Base-by-base conservation (phyloP, 345 rosid species). In the Melaleuca quinquenervia region DNA sequence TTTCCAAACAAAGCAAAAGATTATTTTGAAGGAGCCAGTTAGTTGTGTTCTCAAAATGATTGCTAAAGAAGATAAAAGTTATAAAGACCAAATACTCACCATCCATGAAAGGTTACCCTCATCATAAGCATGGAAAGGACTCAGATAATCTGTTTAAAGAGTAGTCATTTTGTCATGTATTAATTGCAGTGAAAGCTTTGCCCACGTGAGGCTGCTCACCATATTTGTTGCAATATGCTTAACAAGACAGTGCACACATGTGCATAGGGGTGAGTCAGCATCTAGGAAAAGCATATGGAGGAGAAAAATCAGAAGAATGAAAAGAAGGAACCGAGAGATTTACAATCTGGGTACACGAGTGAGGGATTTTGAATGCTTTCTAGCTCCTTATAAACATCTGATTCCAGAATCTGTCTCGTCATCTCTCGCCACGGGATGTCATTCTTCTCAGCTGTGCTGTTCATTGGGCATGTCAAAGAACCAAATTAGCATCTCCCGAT, bases 41-140 rank as follows among this genome's bases (percentile, higher is more conserved):
- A 70, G 32, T 18, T 32, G 12, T 70, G 48, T 70, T 70, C 78
- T 70, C 7, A 32, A 32, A 58, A 58, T n/a, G 36, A 70, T 36
- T 70, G 78, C 78, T 70, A 70, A 70, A 70, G 78, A 50, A 51
- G 58, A 82, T 9, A 29, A 51, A 82, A 51, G 58, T 51, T 82
- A 16, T 51, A 22, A 27, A 82, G 56, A n/a, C 56, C 48, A 51
- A 51, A 44, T 10, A 82, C 94, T 94, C 84, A 93, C 96, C 90
- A 90, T 82, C 96, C 96, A 93, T 16, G 96, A 94, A 70, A 94
- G 94, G 86, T 94, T 94, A 44, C 96, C 96, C 76, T 92, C 96
- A 18, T 93, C 96, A 76, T 94, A 94, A 49, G 95, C 96, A 88
- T 94, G 96, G 90, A 94, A 94, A 85, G 96, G 94, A 88, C 87